Conservation (phyloP, 1,284 basidiomycete species). For the Cutaneotrichosporon sp. region DNA sequence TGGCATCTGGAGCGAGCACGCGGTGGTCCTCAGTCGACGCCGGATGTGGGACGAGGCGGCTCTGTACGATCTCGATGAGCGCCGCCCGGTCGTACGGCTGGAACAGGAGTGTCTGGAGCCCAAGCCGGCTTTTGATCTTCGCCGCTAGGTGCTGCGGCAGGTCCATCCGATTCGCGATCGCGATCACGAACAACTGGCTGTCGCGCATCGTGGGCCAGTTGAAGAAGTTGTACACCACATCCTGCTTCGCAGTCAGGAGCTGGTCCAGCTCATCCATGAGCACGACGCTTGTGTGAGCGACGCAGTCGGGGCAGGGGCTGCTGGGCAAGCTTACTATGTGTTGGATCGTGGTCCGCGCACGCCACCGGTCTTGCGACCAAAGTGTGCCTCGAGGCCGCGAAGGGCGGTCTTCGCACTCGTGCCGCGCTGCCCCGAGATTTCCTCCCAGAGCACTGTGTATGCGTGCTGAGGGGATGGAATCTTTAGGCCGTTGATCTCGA, state of each 20-base stretch:
- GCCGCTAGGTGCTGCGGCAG: conserved; percentile 90
- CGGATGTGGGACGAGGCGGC: conserved; percentile 58
- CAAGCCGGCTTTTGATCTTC: conserved; percentile 85
- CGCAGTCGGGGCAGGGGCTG: background rate
- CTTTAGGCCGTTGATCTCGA: conserved; percentile 95
- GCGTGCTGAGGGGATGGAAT: conserved; percentile 83
- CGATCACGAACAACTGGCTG: conserved; percentile 86
- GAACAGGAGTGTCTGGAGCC: conserved; percentile 88
- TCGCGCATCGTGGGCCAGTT: conserved; percentile 92
- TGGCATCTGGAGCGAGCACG: conserved; percentile 61
- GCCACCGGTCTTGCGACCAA: conserved; percentile 34
- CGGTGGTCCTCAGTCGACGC: conserved; percentile 60
- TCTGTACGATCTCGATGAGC: conserved; percentile 78
- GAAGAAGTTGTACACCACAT: conserved; percentile 99
- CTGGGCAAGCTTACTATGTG: conserved; percentile 42
- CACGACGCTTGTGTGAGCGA: conserved; percentile 62
- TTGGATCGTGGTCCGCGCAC: conserved; percentile 47
- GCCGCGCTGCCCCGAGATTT: conserved; percentile 68
- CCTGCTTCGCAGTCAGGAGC: conserved; percentile 89
- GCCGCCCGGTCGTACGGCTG: conserved; percentile 79
- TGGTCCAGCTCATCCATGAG: conserved; percentile 98
- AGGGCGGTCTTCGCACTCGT: conserved; percentile 50
- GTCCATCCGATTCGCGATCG: conserved; percentile 98
- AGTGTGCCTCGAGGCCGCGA: conserved; percentile 46
- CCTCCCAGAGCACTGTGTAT: conserved; percentile 84